phyloP scores from a whole-genome alignment of 169 alveolate species.

The Babesia ovis region DNA sequence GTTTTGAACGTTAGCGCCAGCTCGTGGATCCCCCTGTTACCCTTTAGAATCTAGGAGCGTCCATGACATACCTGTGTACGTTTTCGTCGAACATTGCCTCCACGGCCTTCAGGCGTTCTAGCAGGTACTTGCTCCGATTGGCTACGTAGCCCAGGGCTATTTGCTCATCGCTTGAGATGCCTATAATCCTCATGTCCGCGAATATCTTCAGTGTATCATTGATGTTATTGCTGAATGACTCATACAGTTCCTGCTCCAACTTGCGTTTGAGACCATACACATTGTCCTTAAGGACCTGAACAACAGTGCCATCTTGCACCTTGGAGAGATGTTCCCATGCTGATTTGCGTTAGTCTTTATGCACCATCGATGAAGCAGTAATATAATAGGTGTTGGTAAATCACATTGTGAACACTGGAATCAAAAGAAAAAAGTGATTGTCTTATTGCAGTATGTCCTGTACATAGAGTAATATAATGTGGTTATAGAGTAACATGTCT shows the following conservation, averaged over 20 bases:
- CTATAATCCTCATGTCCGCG: slow-evolving; percentile 27
- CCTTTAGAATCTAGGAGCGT: not conserved
- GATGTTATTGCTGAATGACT: slow-evolving; percentile 47
- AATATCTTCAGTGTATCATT: slow-evolving; percentile 21
- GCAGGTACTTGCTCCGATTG: slow-evolving; percentile 23
- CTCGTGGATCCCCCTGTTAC: slow-evolving; percentile 25
- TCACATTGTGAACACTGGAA: too few species aligned
- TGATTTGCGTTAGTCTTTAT: too few species aligned
- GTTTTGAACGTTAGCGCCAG: slow-evolving; percentile 13
- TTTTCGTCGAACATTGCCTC: slow-evolving; percentile 1
- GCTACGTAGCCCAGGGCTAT: slow-evolving; percentile 30
- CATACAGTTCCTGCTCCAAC: slow-evolving; percentile 26
- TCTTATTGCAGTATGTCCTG: too few species aligned
- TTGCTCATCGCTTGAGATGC: slow-evolving; percentile 30
- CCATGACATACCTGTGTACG: slow-evolving; percentile 29
- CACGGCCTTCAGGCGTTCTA: slow-evolving; percentile 14
- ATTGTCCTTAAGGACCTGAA: slow-evolving; percentile 5
- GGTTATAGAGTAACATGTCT: too few species aligned
- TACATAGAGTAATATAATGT: too few species aligned
- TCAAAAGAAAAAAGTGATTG: too few species aligned
- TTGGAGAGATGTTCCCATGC: too few species aligned
- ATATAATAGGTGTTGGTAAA: too few species aligned
- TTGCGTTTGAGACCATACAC: not conserved
- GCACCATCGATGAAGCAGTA: too few species aligned
- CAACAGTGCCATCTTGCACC: not conserved